Base-by-base conservation (phyloP, 1,139 yeast species). In the Pichia sorboxylosa region DNA sequence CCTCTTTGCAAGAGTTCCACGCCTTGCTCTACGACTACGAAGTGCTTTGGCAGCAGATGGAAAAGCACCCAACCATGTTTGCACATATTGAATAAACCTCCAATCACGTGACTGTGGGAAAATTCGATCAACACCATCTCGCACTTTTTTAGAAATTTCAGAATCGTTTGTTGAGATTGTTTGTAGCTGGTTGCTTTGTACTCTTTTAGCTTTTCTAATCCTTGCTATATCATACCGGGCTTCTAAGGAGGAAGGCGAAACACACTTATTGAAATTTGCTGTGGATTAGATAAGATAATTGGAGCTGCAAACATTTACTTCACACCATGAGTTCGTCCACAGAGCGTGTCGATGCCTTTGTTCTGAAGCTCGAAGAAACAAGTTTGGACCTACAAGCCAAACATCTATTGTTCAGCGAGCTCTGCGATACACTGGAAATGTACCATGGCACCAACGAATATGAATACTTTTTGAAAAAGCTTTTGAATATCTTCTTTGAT, bases 381-480 rank as follows among this genome's bases (percentile, higher is more conserved):
- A 52, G 47, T 8, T 30, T 48, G 41, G 92, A 80, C 54, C 64
- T 64, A 44, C 67, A 68, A 40, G 60, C 72, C 6, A 73, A 75
- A 40, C 76, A 78, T 42, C 64, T 83, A 3, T 69, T 76, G 13
- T 69, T 84, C 25, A 73, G 85, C 13, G 97, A 90, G 54, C 61
- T 87, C 31, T 70, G 92, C 42, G 97, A 87, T 54, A 71, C 83
- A 54, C 67, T 85, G 30, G 97, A 87, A 50, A 68, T 83, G 2
- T 80, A 81, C 56, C 80, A 80, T 46, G 81, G 85, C 13, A 73
- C 82, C 4, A 67, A 73, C 13, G 95, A 84, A 47, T 82, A 83
- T 53, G 87, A 78, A 40, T 64, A 71, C 44, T 80, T 81, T 46
- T 57, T 81, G 31, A 63, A 68, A 39, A 66, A 65, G 38, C 55